Evolutionary conservation across 768 basidiomycete species (phyloP).

Genomic region (Termitomyces titanicus): DNA sequence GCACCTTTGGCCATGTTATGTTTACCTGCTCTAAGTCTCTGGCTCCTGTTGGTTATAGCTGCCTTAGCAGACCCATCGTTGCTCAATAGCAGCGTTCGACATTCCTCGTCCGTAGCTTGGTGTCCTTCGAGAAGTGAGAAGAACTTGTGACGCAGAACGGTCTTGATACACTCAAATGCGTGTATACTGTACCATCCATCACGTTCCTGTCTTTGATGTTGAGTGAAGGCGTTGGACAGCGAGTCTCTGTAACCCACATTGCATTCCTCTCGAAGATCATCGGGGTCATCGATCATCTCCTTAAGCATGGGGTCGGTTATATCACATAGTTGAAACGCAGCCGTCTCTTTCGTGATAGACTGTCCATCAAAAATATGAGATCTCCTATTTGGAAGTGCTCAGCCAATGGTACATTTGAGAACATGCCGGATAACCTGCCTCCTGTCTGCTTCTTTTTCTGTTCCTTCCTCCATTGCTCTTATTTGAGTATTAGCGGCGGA

Average conservation of each 20-base stretch:
- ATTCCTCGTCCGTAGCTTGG: constrained; percentile 70
- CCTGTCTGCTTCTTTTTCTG: constrained; percentile 37
- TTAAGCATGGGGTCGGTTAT: constrained; percentile 83
- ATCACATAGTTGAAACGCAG: constrained; percentile 93
- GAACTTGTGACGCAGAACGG: constrained; percentile 82
- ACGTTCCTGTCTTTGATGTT: constrained; percentile 49
- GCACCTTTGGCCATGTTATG: constrained; percentile 91
- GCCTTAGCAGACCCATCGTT: constrained; percentile 37
- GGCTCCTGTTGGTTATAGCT: constrained; percentile 37
- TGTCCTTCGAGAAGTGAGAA: constrained; percentile 73
- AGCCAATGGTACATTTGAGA: neutral
- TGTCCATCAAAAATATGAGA: constrained; percentile 91
- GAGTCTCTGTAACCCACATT: constrained; percentile 48
- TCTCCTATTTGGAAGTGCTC: constrained; percentile 33
- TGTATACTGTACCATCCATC: constrained; percentile 87
- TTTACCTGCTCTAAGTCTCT: constrained; percentile 62
- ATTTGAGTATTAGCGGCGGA: constrained; percentile 37
- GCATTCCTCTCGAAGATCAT: constrained; percentile 66
- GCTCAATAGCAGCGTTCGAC: constrained; percentile 53
- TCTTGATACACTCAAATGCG: constrained; percentile 80
- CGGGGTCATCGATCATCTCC: constrained; percentile 72
- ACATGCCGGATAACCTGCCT: constrained; percentile 30
- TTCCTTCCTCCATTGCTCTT: constrained; percentile 35
- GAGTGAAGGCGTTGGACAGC: neutral
- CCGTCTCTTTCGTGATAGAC: constrained; percentile 76